phyloP scores from a whole-genome alignment of 2,329 filamentous ascomycete species.

The Exophiala sideris region DNA sequence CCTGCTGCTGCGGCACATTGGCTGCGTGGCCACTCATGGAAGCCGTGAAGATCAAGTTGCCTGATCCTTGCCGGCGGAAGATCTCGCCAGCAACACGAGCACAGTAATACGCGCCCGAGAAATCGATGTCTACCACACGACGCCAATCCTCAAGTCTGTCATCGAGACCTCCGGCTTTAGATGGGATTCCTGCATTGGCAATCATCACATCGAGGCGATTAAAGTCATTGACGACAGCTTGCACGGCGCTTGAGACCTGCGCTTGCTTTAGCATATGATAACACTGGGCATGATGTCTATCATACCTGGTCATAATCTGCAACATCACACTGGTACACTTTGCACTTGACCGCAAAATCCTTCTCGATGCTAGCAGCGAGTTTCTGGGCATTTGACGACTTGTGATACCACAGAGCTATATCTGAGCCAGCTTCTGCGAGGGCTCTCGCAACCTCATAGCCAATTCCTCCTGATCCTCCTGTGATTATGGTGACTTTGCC shows the following conservation, averaged over 20 bases:
- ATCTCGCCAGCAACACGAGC: slow-evolving; percentile 66
- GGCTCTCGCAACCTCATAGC: slow-evolving; percentile 60
- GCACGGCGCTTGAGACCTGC: slow-evolving; percentile 39
- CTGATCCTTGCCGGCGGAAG: slow-evolving; percentile 67
- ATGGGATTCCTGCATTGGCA: slow-evolving; percentile 72
- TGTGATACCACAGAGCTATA: slow-evolving; percentile 69
- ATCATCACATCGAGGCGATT: slow-evolving; percentile 75
- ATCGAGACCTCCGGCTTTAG: slow-evolving; percentile 28
- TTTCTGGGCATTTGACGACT: slow-evolving; percentile 60
- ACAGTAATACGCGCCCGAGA: slow-evolving; percentile 67
- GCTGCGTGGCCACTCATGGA: slow-evolving; percentile 75
- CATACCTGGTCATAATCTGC: slow-evolving; percentile 35
- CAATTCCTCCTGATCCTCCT: slow-evolving; percentile 67
- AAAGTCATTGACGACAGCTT: slow-evolving; percentile 56
- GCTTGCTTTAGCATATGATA: not conserved
- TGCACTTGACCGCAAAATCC: slow-evolving; percentile 60
- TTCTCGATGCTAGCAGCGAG: slow-evolving; percentile 62
- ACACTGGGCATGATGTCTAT: not conserved
- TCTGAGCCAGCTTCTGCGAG: slow-evolving; percentile 69
- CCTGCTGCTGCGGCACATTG: slow-evolving; percentile 50
- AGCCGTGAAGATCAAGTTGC: slow-evolving; percentile 74
- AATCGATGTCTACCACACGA: slow-evolving; percentile 21
- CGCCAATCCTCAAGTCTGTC: slow-evolving; percentile 23
- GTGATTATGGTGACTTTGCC: slow-evolving; percentile 22
- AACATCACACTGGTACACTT: slow-evolving; percentile 49